These are phyloP conservation scores for Pyrrhoderma lamaoense DNA, from an alignment of 1,284 basidiomycete genomes.

Conservation along the genomic window DNA sequence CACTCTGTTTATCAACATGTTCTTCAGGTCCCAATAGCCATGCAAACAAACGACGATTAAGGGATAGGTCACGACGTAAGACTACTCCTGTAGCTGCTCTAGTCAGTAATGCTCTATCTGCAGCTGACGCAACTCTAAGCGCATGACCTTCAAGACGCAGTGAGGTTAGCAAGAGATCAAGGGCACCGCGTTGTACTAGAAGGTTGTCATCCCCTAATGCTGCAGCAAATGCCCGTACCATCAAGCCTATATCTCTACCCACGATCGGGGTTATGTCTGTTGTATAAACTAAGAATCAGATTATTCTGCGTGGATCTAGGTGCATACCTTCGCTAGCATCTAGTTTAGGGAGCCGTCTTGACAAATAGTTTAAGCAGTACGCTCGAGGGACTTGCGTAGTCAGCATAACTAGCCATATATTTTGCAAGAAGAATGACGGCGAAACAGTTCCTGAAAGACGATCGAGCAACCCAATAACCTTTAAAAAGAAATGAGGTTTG, in stretches of 20 bases:
- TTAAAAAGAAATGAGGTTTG: not conserved
- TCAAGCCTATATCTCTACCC: slow-evolving; percentile 83
- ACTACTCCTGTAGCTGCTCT: slow-evolving; percentile 77
- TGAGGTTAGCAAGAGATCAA: slow-evolving; percentile 76
- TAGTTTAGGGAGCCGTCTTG: slow-evolving; percentile 67
- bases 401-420: slow-evolving; percentile 89
- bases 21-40: slow-evolving; percentile 89
- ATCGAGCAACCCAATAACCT: slow-evolving; percentile 84
- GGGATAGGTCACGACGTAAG: slow-evolving; percentile 83
- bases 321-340: slow-evolving; percentile 60
- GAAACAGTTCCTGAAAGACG: slow-evolving; percentile 77
- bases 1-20: slow-evolving; percentile 61
- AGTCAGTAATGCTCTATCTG: slow-evolving; percentile 73
- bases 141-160: slow-evolving; percentile 67
- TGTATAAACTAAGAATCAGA: not conserved
- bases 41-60: slow-evolving; percentile 88
- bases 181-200: slow-evolving; percentile 72
- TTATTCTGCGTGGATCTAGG: not conserved
- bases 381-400: slow-evolving; percentile 84
- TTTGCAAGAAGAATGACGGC: slow-evolving; percentile 88
- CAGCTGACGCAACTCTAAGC: slow-evolving; percentile 54
- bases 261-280: slow-evolving; percentile 70
- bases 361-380: slow-evolving; percentile 82
- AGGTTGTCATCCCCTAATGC: slow-evolving; percentile 87
- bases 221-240: slow-evolving; percentile 87